A percentile compares a stretch with the other conserved stretches of the same genome.
Conservation (phyloP, 257 asterid genomes). For the Thymus mandschuricus region DNA sequence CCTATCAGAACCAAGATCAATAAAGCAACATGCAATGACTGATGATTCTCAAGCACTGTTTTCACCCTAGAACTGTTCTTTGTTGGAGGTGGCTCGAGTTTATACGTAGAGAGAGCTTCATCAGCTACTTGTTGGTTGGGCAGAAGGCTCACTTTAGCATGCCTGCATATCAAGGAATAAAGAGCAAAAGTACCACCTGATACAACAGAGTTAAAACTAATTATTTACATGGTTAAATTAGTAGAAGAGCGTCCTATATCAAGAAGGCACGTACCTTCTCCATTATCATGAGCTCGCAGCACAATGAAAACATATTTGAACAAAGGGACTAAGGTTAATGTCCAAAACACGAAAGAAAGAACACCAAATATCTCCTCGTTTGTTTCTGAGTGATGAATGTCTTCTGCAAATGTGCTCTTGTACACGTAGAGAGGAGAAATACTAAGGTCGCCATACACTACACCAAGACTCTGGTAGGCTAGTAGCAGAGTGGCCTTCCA, state of each 20-base stretch:
- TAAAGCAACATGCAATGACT: conserved; percentile 78
- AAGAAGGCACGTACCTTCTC: conserved; percentile 61
- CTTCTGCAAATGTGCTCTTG: conserved; percentile 98
- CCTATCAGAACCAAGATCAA: conserved; percentile 85
- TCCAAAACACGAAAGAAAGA: conserved; percentile 94
- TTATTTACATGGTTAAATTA: conserved; percentile 11
- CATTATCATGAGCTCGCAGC: conserved; percentile 95
- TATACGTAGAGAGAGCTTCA: conserved; percentile 91
- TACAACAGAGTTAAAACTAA: conserved; percentile 26
- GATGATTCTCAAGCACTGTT: conserved; percentile 82
- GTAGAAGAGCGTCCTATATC: not conserved
- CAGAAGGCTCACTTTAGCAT: conserved; percentile 94
- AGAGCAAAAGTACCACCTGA: conserved; percentile 99
- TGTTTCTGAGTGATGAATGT: conserved; percentile 90
- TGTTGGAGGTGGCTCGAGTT: conserved; percentile 70
- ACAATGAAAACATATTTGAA: conserved; percentile 89
- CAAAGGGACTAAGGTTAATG: conserved; percentile 86
- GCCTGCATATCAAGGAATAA: conserved; percentile 91
- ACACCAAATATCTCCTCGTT: conserved; percentile 95
- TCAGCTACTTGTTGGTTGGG: conserved; percentile 87
- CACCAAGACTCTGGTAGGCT: conserved; percentile 98
- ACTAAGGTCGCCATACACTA: conserved; percentile 95
- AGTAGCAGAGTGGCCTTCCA: conserved; percentile 81
- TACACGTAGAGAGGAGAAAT: conserved; percentile 96
- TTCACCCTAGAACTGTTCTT: conserved; percentile 70